Base-by-base conservation (phyloP, 192 early-diverging fungal genomes). In the Coemansia biformis region DNA sequence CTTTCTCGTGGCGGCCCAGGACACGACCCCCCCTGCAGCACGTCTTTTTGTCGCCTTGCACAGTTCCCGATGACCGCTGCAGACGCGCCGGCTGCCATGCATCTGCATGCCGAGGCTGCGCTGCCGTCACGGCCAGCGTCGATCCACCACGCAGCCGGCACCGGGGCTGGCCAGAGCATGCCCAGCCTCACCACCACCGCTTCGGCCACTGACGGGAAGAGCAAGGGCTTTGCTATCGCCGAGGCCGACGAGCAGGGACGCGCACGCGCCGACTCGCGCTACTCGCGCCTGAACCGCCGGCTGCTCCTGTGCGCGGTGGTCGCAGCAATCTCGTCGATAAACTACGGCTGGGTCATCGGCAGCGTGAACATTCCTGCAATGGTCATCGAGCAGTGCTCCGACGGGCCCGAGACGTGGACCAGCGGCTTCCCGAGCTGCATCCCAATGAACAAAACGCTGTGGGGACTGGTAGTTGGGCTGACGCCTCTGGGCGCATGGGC, bases 401-500 rank as follows among this genome's bases (percentile, higher is more conserved):
- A 41, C 18, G 71, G 71, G 11, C 71, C 71, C 11, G 51, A 54
- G 39, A 59, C 59, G 5, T 75, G 64, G 63, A 61, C 34, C 4
- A 44, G 40, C 38, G 69, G 69, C 7, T 65, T 89, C 6, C 83
- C 83, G 6, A 55, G 64, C 41, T 89, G 87, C 40, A 77, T 89
- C 28, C 79, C 80, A 21, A 89, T 89, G 87, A 65, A 66, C 8
- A 73, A 69, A 45, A 65, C 58, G 2, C 59, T 89, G 60, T 75
- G 81, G 82, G 32, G 72, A 63, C 30, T 73, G 69, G 36, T 82
- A 63, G 38, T 80, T 78, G 51, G 81, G 63, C 51, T 69, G 76
- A 55, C 69, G 11, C 80, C 77, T 5, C 69, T 87, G 12, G 91
- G 91, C 29, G 91, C 83, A 1, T 75, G 91, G 36, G 38, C 85